Evolutionary conservation across 495 filamentous ascomycete species (phyloP).

Genomic region (Daldinia caldariorum): DNA sequence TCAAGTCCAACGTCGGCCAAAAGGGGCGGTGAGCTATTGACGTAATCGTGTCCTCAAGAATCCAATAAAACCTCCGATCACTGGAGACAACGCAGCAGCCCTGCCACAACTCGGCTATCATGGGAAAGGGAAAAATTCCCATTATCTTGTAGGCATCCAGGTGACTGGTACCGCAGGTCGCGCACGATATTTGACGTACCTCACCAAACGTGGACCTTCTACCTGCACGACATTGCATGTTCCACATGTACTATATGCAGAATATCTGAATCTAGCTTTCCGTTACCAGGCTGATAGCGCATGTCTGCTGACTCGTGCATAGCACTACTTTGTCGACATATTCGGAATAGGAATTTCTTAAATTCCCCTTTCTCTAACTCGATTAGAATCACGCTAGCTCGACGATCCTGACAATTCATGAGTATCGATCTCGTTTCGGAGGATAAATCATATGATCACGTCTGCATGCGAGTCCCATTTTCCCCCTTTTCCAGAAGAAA

Average conservation of each 20-base stretch:
- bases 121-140: conserved; percentile 33
- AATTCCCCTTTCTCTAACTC: conserved; percentile 18
- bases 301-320: conserved; percentile 39
- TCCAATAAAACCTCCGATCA: conserved; percentile 31
- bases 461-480: conserved; percentile 41
- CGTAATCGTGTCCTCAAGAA: conserved; percentile 37
- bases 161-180: conserved; percentile 35
- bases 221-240: conserved; percentile 48
- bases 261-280: conserved; percentile 45
- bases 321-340: conserved; percentile 26
- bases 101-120: conserved; percentile 34
- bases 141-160: conserved; percentile 34
- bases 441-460: conserved; percentile 45
- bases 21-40: conserved; percentile 46
- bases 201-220: conserved; percentile 44
- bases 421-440: conserved; percentile 30
- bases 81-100: conserved; percentile 45
- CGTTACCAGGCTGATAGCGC: conserved; percentile 29
- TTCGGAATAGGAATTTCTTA: conserved; percentile 18
- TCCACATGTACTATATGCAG: conserved; percentile 46
- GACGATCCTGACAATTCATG: conserved; percentile 33
- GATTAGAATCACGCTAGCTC: conserved; percentile 29
- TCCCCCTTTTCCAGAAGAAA: conserved; percentile 33
- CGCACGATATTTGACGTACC: conserved; percentile 41
- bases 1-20: conserved; percentile 39